A percentile compares a stretch with the other conserved stretches of the same genome.
phyloP scores from a whole-genome alignment of 768 basidiomycete genomes.

The Kondoa malvinella region DNA sequence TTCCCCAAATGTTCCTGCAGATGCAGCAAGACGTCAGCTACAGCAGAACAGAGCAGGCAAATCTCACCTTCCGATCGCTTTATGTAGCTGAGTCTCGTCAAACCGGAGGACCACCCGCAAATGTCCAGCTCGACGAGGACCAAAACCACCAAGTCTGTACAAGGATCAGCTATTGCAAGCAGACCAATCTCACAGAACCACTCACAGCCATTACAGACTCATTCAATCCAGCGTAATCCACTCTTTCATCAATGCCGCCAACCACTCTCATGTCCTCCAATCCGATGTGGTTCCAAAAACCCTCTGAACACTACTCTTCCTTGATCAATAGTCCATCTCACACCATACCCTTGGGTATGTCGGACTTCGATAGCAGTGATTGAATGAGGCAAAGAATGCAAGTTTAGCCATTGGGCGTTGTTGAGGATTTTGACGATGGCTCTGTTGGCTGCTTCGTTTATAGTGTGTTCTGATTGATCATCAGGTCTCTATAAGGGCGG shows the following conservation, averaged over 20 bases:
- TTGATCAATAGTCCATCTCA: neutral
- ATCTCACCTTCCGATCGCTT: too few species aligned
- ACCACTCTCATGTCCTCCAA: neutral
- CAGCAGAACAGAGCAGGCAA: too few species aligned
- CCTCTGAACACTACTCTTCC: neutral
- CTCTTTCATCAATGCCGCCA: neutral
- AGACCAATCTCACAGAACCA: too few species aligned
- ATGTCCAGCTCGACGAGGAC: too few species aligned
- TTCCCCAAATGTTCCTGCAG: too few species aligned
- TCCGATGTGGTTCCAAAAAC: neutral
- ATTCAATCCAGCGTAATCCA: too few species aligned
- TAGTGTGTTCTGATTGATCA: neutral
- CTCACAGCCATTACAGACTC: too few species aligned
- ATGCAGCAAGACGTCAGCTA: too few species aligned
- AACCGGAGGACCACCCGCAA: too few species aligned
- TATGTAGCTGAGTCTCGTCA: too few species aligned
- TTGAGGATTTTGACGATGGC: neutral
- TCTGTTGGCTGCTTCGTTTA: neutral
- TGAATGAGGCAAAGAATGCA: neutral
- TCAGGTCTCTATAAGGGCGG: neutral
- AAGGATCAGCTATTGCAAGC: too few species aligned
- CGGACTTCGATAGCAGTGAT: neutral
- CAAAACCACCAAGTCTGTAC: too few species aligned
- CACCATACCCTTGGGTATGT: neutral
- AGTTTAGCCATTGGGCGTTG: neutral